Evolutionary conservation across 176 grass and related monocot genomes (phyloP).

Genomic region (Saccharum spontaneum): DNA sequence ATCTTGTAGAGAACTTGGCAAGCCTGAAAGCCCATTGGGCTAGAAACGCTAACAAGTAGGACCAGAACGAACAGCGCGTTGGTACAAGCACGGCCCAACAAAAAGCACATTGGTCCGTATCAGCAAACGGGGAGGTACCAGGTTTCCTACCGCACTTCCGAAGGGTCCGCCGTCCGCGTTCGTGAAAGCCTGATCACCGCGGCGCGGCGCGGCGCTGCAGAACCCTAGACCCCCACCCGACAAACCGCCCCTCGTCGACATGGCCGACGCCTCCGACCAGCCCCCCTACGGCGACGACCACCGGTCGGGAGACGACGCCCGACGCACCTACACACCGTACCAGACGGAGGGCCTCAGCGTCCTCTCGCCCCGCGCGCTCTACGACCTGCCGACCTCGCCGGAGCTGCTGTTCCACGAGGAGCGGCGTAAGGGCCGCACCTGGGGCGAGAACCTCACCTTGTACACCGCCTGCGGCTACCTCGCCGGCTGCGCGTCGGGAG

Average conservation of each 20-base stretch:
- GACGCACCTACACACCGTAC: conserved; percentile 49
- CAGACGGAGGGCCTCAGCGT: conserved; percentile 39
- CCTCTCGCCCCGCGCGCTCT: conserved; percentile 41
- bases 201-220: neutral
- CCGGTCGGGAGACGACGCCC: neutral
- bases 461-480: conserved; percentile 54
- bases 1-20: neutral
- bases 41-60: neutral
- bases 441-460: conserved; percentile 59
- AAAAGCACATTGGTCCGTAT: neutral
- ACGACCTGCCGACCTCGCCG: conserved; percentile 77
- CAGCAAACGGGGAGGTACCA: neutral
- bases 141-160: neutral
- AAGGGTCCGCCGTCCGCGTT: neutral
- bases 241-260: conserved; percentile 5
- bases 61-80: neutral
- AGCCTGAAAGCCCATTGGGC: neutral
- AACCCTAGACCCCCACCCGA: conserved; percentile 29
- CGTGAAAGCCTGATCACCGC: neutral
- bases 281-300: neutral
- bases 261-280: conserved; percentile 14
- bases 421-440: conserved; percentile 32
- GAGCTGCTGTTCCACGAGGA: conserved; percentile 72
- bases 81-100: neutral
- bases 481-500: conserved; percentile 32